Evolutionary conservation across 805 yeast species (phyloP).

Genomic region (Grigorovia humatica): DNA sequence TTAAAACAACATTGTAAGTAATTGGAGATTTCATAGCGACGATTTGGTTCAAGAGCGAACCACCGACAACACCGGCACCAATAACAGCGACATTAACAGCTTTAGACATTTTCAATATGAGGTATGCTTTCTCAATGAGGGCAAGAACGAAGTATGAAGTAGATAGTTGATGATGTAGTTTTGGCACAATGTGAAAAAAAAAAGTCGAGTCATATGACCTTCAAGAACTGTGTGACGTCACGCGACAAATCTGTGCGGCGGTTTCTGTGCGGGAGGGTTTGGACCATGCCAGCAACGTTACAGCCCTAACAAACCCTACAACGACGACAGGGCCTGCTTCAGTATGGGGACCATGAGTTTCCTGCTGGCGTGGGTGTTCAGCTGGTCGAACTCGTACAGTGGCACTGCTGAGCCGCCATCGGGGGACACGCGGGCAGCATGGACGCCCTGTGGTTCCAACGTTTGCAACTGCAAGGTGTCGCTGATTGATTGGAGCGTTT

Average conservation of each 20-base stretch:
- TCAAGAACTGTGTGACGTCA: background rate
- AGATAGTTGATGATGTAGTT: background rate
- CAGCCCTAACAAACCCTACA: no score
- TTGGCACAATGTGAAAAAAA: no score
- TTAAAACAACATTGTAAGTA: slow-evolving; percentile 64
- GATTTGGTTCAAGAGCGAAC: slow-evolving; percentile 80
- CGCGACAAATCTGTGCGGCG: background rate
- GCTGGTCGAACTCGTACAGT: slow-evolving; percentile 33
- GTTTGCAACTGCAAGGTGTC: slow-evolving; percentile 9
- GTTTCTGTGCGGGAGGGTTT: background rate
- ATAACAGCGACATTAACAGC: slow-evolving; percentile 61
- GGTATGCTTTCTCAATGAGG: no score
- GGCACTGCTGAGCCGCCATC: no score
- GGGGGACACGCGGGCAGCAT: background rate
- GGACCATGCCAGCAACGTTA: no score
- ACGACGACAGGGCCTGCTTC: slow-evolving; percentile 12
- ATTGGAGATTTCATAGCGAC: slow-evolving; percentile 49
- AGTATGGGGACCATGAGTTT: slow-evolving; percentile 73
- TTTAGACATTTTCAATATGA: slow-evolving; percentile 31
- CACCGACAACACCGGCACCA: slow-evolving; percentile 93
- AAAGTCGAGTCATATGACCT: no score
- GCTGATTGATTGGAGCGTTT: slow-evolving; percentile 9
- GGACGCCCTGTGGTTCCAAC: background rate
- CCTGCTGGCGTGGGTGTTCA: slow-evolving; percentile 56
- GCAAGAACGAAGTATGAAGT: background rate